Evolutionary conservation across 768 basidiomycete genomes (phyloP), one percentile per base, ranked within the genome.

Genomic region (Xerocomus potaroensis): DNA sequence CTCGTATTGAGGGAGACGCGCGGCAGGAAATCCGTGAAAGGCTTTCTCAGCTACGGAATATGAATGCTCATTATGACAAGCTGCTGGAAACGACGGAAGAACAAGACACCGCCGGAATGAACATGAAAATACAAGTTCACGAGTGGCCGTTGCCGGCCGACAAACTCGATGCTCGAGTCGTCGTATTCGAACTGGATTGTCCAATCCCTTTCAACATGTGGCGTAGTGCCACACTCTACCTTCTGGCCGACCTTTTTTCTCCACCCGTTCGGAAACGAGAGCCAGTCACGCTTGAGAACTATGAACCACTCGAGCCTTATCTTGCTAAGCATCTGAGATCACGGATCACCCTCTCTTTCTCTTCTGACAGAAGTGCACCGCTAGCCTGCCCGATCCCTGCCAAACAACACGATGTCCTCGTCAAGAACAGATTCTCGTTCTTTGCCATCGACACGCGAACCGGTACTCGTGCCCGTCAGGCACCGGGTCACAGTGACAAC

Each of bases 61-160:
- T 48, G 24, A 68, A 66, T 14, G 36, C 14, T 2, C 32, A 8
- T 6, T 23, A 58, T 6, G 46, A 37, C n/a, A n/a, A n/a, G n/a
- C n/a, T 0, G 21, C 27, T 27, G 26, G 55, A 1, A 11, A 26
- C 4, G 1, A 18, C n/a, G 21, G 5, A 33, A 7, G 41, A 10
- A 2, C 4, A n/a, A n/a, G 10, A n/a, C 3, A 36, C 19, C n/a
- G 32, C 19, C 16, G 10, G 9, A 19, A 3, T 9, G 9, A 21
- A 16, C 12, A 51, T 75, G 57, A 3, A 4, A 0, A 71, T 78
- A 9, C 14, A 31, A 0, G 50, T 72, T 6, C 62, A 72, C 21
- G 77, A 78, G 48, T 74, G 73, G 75, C 76, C 75, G 0, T 53
- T 78, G 11, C 73, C 78, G 0, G 27, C 53, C 0, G 29, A 65